Conservation (phyloP, 345 rosid species). For the Eucalyptus victrix region DNA sequence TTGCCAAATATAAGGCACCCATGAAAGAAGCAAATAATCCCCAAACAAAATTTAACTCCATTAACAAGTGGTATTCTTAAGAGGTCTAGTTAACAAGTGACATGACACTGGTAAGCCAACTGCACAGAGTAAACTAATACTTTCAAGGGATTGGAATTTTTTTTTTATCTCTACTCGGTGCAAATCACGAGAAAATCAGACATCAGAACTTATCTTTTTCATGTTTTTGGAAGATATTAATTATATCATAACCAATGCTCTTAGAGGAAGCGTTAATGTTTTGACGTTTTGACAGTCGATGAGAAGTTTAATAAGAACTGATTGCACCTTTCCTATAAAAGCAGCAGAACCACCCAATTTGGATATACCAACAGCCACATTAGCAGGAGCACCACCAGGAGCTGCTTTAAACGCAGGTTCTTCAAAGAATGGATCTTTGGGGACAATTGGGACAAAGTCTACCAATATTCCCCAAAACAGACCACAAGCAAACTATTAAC, state of each 20-base stretch:
- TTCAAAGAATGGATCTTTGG: slow-evolving; percentile 77
- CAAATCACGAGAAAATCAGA: not conserved
- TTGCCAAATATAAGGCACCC: not conserved
- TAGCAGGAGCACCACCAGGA: slow-evolving; percentile 97
- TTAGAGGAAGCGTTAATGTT: not conserved
- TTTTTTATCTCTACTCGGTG: too few relatives aligned
- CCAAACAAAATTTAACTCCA: not conserved
- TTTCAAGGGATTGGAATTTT: not conserved
- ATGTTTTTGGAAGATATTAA: too few relatives aligned
- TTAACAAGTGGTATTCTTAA: not conserved
- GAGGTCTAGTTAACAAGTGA: not conserved
- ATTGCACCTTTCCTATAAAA: slow-evolving; percentile 78
- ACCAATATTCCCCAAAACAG: slow-evolving; percentile 94
- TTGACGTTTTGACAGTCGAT: not conserved
- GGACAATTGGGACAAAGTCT: slow-evolving; percentile 85
- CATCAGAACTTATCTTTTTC: not conserved
- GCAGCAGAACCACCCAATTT: slow-evolving; percentile 86
- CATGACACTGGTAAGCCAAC: not conserved
- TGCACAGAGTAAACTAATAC: not conserved
- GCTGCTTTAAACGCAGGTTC: slow-evolving; percentile 93
- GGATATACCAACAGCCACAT: slow-evolving; percentile 88
- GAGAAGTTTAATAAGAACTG: not conserved
- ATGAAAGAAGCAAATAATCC: not conserved
- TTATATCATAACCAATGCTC: not conserved
- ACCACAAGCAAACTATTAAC: slow-evolving; percentile 33